A percentile compares a stretch with the other conserved stretches of the same genome.
Evolutionary conservation across 306 rosid species (phyloP).

Genomic region (Senna tora): DNA sequence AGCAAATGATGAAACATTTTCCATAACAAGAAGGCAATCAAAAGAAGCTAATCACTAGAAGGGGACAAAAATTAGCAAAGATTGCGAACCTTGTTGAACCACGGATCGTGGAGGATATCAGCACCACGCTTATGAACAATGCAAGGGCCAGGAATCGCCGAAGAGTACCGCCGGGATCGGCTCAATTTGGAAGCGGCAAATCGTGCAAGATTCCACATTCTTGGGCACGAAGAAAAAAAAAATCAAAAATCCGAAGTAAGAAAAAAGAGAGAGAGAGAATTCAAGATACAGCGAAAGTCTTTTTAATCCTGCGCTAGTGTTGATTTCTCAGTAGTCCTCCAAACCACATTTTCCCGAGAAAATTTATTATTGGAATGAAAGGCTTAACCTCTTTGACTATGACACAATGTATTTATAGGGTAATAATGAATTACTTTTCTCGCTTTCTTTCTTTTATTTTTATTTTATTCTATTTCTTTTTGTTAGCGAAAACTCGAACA

Average conservation of each 20-base stretch:
- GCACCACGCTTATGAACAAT: conserved; percentile 98
- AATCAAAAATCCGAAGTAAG: conserved; percentile 8
- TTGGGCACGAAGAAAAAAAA: background rate
- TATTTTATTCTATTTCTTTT: background rate
- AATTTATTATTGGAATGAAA: background rate
- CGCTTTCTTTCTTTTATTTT: background rate
- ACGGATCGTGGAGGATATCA: conserved; percentile 98
- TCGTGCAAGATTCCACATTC: conserved; percentile 83
- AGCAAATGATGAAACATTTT: too few relatives aligned
- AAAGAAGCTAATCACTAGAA: background rate
- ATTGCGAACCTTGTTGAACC: conserved; percentile 89
- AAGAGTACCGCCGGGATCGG: conserved; percentile 72
- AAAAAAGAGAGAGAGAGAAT: background rate
- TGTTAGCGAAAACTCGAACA: conserved; percentile 17
- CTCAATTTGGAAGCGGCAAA: conserved; percentile 59
- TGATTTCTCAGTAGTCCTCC: background rate
- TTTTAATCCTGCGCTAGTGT: background rate
- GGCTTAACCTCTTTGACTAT: background rate
- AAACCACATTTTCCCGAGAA: conserved; percentile 36
- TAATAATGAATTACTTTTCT: background rate
- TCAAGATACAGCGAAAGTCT: too few relatives aligned
- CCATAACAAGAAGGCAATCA: background rate
- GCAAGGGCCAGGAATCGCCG: conserved; percentile 92
- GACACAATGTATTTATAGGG: conserved; percentile 39
- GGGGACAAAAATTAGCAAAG: background rate